Evolutionary conservation across 306 rosid genomes (phyloP).

Genomic region (Medicago truncatula): DNA sequence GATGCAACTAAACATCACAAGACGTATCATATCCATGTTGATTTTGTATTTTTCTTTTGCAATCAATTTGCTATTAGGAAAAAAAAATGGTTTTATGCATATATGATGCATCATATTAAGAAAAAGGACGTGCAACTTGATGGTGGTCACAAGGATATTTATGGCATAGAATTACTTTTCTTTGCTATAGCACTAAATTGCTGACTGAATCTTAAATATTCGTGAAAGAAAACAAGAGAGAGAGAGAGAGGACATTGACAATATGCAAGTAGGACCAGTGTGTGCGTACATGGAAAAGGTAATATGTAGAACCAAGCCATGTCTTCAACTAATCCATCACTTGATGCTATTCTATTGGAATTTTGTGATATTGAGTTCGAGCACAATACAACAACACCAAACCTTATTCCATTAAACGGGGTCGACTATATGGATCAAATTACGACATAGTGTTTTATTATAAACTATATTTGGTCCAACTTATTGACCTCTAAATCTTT

Average conservation of each 20-base stretch:
- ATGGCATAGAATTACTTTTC: slow-evolving; percentile 33
- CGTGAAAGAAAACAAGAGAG: slow-evolving; percentile 32
- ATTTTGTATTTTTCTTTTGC: slow-evolving; percentile 24
- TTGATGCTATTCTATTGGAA: slow-evolving; percentile 18
- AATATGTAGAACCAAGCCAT: background rate
- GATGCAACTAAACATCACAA: slow-evolving; percentile 43
- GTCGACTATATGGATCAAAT: no score
- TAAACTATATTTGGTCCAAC: no score
- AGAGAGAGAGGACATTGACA: slow-evolving; percentile 27
- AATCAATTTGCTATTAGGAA: background rate
- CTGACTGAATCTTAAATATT: slow-evolving; percentile 35
- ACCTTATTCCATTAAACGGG: no score
- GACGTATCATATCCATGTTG: slow-evolving; percentile 25
- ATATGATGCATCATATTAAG: slow-evolving; percentile 33
- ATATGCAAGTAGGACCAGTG: slow-evolving; percentile 43
- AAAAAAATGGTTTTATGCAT: slow-evolving; percentile 37
- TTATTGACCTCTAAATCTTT: no score
- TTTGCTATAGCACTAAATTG: slow-evolving; percentile 33
- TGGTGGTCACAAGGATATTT: slow-evolving; percentile 24
- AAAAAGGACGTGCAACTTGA: slow-evolving; percentile 38
- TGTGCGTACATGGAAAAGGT: background rate
- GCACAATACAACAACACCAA: no score
- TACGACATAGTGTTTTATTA: no score
- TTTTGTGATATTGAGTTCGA: background rate
- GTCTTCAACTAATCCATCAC: background rate